A percentile compares a stretch with the other conserved stretches of the same genome.
Conservation (phyloP, 2,329 filamentous ascomycete genomes). For the Aureobasidium sp. region DNA sequence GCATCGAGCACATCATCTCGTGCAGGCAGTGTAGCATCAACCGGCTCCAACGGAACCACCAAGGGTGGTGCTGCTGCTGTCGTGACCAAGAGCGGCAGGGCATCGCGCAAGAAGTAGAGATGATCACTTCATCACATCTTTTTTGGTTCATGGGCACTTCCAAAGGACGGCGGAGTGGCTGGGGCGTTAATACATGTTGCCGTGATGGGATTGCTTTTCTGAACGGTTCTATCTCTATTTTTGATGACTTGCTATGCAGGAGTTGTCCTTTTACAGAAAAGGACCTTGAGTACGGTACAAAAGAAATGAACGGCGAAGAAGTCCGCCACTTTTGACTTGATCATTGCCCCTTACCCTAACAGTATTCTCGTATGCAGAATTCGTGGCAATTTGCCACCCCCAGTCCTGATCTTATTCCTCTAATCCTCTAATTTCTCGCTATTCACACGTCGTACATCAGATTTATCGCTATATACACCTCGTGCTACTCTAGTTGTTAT, state of each 20-base stretch:
- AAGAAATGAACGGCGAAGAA: neutral
- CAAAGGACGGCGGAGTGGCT: neutral
- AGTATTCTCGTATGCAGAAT: too few relatives aligned
- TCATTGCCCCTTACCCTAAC: neutral
- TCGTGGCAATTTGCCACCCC: too few relatives aligned
- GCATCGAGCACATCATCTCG: conserved; percentile 71
- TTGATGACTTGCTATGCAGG: conserved; percentile 6
- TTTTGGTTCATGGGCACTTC: neutral
- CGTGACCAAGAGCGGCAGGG: conserved; percentile 7
- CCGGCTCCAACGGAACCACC: conserved; percentile 43
- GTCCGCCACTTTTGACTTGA: neutral
- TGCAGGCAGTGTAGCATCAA: conserved; percentile 80
- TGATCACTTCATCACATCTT: neutral
- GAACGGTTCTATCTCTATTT: neutral
- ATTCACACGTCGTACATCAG: too few relatives aligned
- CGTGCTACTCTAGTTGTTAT: too few relatives aligned
- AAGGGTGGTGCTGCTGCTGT: conserved; percentile 27
- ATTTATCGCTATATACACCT: too few relatives aligned
- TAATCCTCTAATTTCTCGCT: too few relatives aligned
- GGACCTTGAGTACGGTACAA: neutral
- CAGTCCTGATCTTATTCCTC: too few relatives aligned
- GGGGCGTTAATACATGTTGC: conserved; percentile 2
- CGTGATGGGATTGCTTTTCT: neutral
- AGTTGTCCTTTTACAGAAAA: neutral
- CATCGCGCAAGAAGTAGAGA: conserved; percentile 10